A percentile compares a stretch with the other conserved stretches of the same genome.
phyloP scores from a whole-genome alignment of 768 basidiomycete genomes.

The Pulveroboletus sp. region DNA sequence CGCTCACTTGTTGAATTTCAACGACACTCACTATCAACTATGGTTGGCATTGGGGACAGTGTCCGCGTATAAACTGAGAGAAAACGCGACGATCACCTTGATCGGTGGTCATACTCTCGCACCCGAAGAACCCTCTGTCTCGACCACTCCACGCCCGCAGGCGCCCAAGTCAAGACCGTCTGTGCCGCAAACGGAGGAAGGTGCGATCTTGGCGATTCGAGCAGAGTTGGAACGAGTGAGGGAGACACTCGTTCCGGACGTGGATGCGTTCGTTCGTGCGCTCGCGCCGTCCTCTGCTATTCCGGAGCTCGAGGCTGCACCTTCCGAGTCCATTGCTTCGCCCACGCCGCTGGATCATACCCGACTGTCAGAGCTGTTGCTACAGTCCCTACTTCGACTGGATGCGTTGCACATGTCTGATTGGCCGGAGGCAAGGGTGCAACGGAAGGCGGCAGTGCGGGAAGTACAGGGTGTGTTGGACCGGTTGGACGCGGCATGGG shows the following conservation, averaged over 20 bases:
- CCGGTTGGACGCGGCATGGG: slow-evolving; percentile 70
- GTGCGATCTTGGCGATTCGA: slow-evolving; percentile 32
- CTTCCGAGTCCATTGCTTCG: neutral
- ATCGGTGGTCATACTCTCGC: slow-evolving; percentile 44
- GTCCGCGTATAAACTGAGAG: slow-evolving; percentile 68
- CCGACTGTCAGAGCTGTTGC: slow-evolving; percentile 72
- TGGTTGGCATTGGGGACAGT: slow-evolving; percentile 38
- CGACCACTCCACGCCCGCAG: neutral
- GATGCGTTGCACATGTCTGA: slow-evolving; percentile 68
- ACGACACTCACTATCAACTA: too few species aligned
- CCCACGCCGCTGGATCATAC: slow-evolving; percentile 38
- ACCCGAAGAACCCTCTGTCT: slow-evolving; percentile 7
- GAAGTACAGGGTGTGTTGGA: slow-evolving; percentile 82
- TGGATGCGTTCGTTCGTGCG: slow-evolving; percentile 50
- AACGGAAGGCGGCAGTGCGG: slow-evolving; percentile 82
- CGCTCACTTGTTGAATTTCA: slow-evolving; percentile 16
- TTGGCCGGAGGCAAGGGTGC: slow-evolving; percentile 74
- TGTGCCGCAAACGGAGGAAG: slow-evolving; percentile 35
- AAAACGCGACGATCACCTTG: slow-evolving; percentile 66
- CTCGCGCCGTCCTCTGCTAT: slow-evolving; percentile 9
- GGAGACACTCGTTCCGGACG: slow-evolving; percentile 47
- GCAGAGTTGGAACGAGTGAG: slow-evolving; percentile 47
- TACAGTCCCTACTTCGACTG: slow-evolving; percentile 82
- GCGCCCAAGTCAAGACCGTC: neutral
- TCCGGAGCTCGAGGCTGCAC: neutral